These are phyloP conservation scores for Lipomyces japonicus DNA, from an alignment of 805 yeast genomes.

Conservation along the genomic window DNA sequence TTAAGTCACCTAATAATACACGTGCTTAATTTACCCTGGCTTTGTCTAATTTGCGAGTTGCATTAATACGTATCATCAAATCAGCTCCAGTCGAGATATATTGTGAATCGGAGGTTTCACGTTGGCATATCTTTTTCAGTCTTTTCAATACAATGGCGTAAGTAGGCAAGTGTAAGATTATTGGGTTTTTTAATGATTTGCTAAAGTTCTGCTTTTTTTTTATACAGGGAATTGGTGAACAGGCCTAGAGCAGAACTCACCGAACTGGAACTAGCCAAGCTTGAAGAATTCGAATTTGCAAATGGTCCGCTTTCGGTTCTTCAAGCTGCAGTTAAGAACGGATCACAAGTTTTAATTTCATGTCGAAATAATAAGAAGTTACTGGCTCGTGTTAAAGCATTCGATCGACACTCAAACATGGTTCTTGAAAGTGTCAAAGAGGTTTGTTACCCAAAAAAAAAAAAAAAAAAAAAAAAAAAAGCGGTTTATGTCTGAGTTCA, in stretches of 20 bases:
- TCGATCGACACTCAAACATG: conserved; percentile 94
- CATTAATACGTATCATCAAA: too few relatives aligned
- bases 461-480: conserved; percentile 10
- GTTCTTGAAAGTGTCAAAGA: conserved; percentile 90
- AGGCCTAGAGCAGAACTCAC: conserved; percentile 77
- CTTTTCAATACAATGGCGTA: too few relatives aligned
- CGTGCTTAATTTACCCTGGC: too few relatives aligned
- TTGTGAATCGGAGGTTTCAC: too few relatives aligned
- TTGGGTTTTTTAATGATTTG: too few relatives aligned
- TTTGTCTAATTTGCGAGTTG: too few relatives aligned
- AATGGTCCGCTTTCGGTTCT: conserved; percentile 89
- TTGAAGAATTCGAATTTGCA: conserved; percentile 84
- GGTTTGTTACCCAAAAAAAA: conserved; percentile 39
- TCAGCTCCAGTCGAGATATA: too few relatives aligned
- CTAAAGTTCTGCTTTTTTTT: too few relatives aligned
- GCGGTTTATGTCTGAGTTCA: background rate
- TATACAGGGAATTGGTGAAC: conserved; percentile 57
- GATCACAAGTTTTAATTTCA: conserved; percentile 77
- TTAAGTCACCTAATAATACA: too few relatives aligned
- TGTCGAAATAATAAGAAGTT: conserved; percentile 91
- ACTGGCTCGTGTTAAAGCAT: conserved; percentile 85
- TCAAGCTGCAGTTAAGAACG: conserved; percentile 73
- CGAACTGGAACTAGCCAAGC: conserved; percentile 68
- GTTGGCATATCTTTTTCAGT: too few relatives aligned
- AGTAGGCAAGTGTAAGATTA: too few relatives aligned